These are phyloP conservation scores for Talaromyces stipitatus DNA, from an alignment of 495 filamentous ascomycete genomes.

Conservation along the genomic window DNA sequence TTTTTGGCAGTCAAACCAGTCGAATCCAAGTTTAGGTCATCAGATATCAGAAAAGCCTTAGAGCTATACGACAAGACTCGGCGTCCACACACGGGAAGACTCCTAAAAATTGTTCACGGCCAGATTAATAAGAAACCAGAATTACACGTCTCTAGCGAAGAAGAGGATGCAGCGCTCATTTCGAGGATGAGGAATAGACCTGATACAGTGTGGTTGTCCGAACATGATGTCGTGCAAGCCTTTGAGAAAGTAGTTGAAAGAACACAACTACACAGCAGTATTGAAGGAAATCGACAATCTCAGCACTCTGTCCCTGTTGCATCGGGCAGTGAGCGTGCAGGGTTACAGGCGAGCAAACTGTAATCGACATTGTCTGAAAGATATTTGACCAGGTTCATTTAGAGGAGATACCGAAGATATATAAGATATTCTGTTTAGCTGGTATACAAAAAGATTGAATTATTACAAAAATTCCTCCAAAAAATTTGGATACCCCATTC, in stretches of 20 bases:
- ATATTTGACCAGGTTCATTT: background rate
- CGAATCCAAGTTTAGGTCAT: conserved; percentile 13
- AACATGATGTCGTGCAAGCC: conserved; percentile 37
- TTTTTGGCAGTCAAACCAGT: background rate
- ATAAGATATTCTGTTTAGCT: background rate
- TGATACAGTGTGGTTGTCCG: conserved; percentile 36
- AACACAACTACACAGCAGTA: no score
- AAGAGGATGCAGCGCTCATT: conserved; percentile 32
- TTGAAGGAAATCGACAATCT: no score
- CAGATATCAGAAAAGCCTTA: conserved; percentile 18
- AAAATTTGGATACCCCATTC: background rate
- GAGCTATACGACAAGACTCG: conserved; percentile 30
- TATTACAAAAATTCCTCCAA: background rate
- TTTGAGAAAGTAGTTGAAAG: conserved; percentile 15
- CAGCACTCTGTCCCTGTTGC: no score
- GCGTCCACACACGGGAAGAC: conserved; percentile 32
- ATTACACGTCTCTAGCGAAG: conserved; percentile 6
- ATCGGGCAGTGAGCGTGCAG: no score
- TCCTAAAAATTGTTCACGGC: conserved; percentile 31
- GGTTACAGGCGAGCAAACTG: no score
- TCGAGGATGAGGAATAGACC: conserved; percentile 25
- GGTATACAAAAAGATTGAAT: background rate
- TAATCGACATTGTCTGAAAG: background rate
- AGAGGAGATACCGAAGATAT: background rate
- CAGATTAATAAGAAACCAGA: conserved; percentile 22